Percentiles rank a stretch among this genome's conserved stretches.
phyloP scores from a whole-genome alignment of 2,329 filamentous ascomycete genomes.

The Dactylellina drechsleri region DNA sequence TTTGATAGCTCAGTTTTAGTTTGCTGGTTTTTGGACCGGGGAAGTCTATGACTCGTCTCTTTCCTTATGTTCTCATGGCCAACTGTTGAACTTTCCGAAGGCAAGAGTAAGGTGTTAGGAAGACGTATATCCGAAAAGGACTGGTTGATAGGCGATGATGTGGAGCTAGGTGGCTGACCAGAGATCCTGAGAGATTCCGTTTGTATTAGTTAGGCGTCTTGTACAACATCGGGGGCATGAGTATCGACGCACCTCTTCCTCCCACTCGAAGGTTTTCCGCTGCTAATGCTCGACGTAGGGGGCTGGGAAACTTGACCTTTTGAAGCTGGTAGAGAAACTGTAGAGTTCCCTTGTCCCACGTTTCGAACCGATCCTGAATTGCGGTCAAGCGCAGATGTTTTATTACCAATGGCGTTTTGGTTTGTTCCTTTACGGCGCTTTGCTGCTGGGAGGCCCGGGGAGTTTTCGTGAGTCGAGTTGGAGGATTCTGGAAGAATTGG shows the following conservation, averaged over 20 bases:
- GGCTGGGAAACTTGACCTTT: conserved; percentile 20
- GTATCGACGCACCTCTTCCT: conserved; percentile 30
- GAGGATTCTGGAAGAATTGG: conserved; percentile 15
- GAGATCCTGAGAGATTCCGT: conserved; percentile 11
- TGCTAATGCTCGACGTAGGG: background rate
- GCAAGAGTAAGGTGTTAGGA: conserved; percentile 1
- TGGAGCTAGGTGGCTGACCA: conserved; percentile 15
- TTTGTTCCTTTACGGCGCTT: conserved; percentile 43
- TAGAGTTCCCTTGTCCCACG: conserved; percentile 1
- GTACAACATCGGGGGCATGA: background rate
- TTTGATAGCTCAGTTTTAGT: conserved; percentile 31
- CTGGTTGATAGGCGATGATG: conserved; percentile 35
- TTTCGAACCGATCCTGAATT: background rate
- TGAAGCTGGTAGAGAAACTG: background rate
- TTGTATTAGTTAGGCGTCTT: background rate
- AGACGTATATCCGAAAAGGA: conserved; percentile 30
- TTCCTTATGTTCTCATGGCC: conserved; percentile 22
- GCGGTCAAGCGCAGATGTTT: conserved; percentile 18
- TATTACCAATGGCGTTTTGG: conserved; percentile 14
- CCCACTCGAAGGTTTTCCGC: conserved; percentile 13
- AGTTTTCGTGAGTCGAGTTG: conserved; percentile 8
- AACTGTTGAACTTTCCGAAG: background rate
- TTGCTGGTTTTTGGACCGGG: conserved; percentile 26
- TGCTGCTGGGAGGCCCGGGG: conserved; percentile 23
- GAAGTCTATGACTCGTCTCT: conserved; percentile 19